Percentiles rank a stretch among this genome's conserved stretches.
Conservation (phyloP, 2,329 filamentous ascomycete genomes). For the Aphanoascus verrucosus region DNA sequence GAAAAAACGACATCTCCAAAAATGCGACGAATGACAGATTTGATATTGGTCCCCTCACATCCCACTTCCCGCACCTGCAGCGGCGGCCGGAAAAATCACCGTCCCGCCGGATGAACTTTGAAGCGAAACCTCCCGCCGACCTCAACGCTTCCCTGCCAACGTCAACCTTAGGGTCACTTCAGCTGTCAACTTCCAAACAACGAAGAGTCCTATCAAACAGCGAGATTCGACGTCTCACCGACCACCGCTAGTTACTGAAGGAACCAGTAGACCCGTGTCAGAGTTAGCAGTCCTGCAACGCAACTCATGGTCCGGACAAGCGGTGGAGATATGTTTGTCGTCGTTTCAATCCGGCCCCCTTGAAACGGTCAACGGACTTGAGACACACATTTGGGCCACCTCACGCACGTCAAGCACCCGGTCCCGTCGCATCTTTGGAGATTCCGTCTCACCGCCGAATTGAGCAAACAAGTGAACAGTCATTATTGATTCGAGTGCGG, state of each 20-base stretch:
- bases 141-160: too few species aligned
- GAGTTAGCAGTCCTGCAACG: not conserved
- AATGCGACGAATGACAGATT: not conserved
- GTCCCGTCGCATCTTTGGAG: too few species aligned
- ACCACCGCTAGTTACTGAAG: too few species aligned
- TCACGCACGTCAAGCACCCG: too few species aligned
- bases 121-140: too few species aligned
- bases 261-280: too few species aligned
- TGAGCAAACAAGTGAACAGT: not conserved
- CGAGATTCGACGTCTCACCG: too few species aligned
- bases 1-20: not conserved
- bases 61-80: not conserved
- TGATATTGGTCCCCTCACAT: not conserved
- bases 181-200: too few species aligned
- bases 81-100: conserved; percentile 2
- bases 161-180: not conserved
- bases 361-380: not conserved
- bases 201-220: too few species aligned
- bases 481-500: not conserved
- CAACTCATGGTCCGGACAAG: not conserved
- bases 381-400: too few species aligned
- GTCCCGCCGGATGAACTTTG: not conserved
- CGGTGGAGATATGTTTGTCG: not conserved
- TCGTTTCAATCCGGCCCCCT: not conserved
- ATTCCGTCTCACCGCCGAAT: not conserved